Evolutionary conservation across 257 asterid genomes (phyloP).

Genomic region (Pogostemon cablin): DNA sequence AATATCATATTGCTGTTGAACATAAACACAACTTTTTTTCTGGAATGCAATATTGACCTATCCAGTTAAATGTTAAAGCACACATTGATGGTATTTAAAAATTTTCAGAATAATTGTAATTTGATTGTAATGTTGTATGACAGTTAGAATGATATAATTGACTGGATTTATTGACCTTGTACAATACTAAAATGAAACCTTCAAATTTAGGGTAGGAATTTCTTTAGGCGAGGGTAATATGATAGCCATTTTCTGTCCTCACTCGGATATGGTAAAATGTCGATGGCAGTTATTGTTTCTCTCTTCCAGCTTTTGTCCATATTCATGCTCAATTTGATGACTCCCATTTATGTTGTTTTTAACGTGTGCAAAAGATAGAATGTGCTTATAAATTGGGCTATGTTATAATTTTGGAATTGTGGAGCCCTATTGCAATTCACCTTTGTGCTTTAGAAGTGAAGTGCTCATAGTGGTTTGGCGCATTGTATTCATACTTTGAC

Average conservation of each 20-base stretch:
- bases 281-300: background rate
- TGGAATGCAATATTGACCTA: constrained; percentile 13
- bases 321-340: constrained; percentile 14
- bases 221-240: constrained; percentile 16
- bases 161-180: constrained; percentile 1
- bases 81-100: background rate
- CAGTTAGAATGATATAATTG: background rate
- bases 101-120: background rate
- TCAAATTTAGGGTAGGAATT: background rate
- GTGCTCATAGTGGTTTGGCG: background rate
- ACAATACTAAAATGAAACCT: background rate
- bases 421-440: background rate
- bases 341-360: constrained; percentile 15
- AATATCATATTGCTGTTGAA: constrained; percentile 17
- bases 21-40: constrained; percentile 3
- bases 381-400: constrained; percentile 21
- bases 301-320: constrained; percentile 21
- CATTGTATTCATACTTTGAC: constrained; percentile 10
- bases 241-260: constrained; percentile 22
- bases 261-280: background rate
- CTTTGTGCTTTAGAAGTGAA: constrained; percentile 30
- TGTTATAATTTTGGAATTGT: constrained; percentile 12
- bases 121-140: constrained; percentile 18
- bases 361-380: background rate
- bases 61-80: background rate